Conservation (phyloP, 1,139 yeast species). For the Nadsonia starkeyi-henricii region DNA sequence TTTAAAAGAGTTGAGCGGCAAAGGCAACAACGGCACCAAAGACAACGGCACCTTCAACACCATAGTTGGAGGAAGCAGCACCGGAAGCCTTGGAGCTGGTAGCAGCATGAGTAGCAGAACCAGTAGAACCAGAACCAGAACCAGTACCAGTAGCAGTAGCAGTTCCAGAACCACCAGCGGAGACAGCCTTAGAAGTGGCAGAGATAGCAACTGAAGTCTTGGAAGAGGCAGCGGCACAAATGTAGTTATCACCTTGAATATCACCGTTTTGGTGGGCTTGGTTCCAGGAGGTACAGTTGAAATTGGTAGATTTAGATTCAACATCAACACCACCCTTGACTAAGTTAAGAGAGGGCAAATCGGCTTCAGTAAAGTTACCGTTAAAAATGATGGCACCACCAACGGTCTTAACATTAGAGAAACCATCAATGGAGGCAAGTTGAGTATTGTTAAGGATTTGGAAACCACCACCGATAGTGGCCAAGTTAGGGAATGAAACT, state of each 20-base stretch:
- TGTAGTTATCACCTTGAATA: constrained; percentile 79
- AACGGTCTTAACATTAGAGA: constrained; percentile 56
- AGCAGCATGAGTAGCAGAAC: constrained; percentile 24
- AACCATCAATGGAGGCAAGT: constrained; percentile 52
- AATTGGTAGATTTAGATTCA: constrained; percentile 55
- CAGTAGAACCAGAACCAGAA: constrained; percentile 28
- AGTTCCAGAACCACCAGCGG: constrained; percentile 11
- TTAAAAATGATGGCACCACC: constrained; percentile 76
- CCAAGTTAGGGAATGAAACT: constrained; percentile 56
- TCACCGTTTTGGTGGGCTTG: constrained; percentile 41
- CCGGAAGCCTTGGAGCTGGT: too few species aligned
- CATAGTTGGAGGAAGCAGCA: constrained; percentile 30
- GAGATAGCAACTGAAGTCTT: constrained; percentile 36
- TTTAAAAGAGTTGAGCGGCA: constrained; percentile 19
- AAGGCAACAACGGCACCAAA: constrained; percentile 24
- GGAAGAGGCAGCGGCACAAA: constrained; percentile 59
- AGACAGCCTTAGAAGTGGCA: constrained; percentile 15
- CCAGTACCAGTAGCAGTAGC: constrained; percentile 16
- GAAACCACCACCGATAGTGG: constrained; percentile 64
- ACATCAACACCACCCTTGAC: constrained; percentile 88
- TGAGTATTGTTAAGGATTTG: constrained; percentile 70
- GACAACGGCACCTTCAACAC: constrained; percentile 18
- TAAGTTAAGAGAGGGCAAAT: constrained; percentile 53
- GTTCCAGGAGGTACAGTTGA: constrained; percentile 70
- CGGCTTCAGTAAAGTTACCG: constrained; percentile 73